These are phyloP conservation scores for Calcarisporium arbuscula DNA, from an alignment of 2,329 filamentous ascomycete species.

Conservation along the genomic window DNA sequence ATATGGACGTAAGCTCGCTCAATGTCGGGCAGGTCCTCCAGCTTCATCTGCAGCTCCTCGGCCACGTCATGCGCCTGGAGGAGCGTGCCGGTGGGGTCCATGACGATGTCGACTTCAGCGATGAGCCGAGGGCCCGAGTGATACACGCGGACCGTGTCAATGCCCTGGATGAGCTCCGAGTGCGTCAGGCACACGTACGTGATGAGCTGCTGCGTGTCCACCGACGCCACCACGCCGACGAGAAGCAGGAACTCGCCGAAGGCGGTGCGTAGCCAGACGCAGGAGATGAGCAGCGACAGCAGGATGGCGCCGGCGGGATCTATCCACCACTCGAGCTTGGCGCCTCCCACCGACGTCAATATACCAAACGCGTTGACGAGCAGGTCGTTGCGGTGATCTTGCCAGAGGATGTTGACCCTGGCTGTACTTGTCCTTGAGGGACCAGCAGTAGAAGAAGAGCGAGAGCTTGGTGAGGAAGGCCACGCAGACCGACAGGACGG, in stretches of 20 bases:
- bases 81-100: constrained; percentile 69
- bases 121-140: constrained; percentile 84
- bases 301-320: constrained; percentile 88
- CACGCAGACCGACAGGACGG: constrained; percentile 75
- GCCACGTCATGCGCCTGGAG: constrained; percentile 85
- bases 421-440: constrained; percentile 81
- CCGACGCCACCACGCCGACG: constrained; percentile 81
- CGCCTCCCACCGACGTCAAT: constrained; percentile 82
- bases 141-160: constrained; percentile 93
- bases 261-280: constrained; percentile 78
- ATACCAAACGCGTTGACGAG: constrained; percentile 93
- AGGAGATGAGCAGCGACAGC: constrained; percentile 70
- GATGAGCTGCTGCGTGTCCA: constrained; percentile 84
- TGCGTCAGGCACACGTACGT: constrained; percentile 91
- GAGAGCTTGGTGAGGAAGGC: constrained; percentile 80
- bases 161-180: constrained; percentile 70
- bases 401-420: constrained; percentile 91
- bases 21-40: constrained; percentile 85
- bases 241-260: constrained; percentile 86
- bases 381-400: constrained; percentile 96
- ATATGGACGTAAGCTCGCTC: constrained; percentile 96
- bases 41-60: constrained; percentile 87
- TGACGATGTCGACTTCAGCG: constrained; percentile 94
- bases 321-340: constrained; percentile 88
- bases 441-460: constrained; percentile 89